Conservation (phyloP, 345 rosid genomes). For the Sonneratia alba region DNA sequence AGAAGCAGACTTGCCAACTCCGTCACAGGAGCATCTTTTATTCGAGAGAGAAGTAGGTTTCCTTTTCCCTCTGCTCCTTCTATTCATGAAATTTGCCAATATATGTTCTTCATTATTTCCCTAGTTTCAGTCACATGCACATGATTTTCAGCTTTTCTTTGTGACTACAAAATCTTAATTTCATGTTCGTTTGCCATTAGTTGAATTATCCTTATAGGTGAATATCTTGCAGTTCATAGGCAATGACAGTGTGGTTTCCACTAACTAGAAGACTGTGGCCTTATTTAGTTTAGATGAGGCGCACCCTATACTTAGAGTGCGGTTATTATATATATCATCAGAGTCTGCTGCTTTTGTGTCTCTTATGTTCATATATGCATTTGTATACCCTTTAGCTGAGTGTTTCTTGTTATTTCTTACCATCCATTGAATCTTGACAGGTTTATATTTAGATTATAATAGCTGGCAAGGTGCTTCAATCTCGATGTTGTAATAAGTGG, state of each 20-base stretch:
- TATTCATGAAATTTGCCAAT: not conserved
- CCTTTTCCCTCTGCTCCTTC: not conserved
- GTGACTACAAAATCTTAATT: not conserved
- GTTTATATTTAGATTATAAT: not conserved
- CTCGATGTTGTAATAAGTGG: not conserved
- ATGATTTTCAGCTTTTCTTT: not conserved
- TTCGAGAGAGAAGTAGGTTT: constrained; percentile 62
- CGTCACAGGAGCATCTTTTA: constrained; percentile 31
- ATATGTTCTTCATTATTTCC: not conserved
- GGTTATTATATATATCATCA: not conserved
- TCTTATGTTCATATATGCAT: not conserved
- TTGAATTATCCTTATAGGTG: not conserved
- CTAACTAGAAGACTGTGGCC: not conserved
- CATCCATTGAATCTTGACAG: not conserved
- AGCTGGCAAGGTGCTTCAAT: not conserved
- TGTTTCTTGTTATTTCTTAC: not conserved
- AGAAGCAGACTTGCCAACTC: constrained; percentile 28
- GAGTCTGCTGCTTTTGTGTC: not conserved
- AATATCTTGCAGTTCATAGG: not conserved
- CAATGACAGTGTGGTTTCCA: not conserved
- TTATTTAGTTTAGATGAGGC: not conserved
- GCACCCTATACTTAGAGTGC: not conserved
- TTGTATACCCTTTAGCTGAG: not conserved
- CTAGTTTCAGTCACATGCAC: not conserved
- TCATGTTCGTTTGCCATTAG: too few species aligned